A percentile compares a stretch with the other conserved stretches of the same genome.
Conservation (phyloP, 495 filamentous ascomycete species). For the Glonium stellatum region DNA sequence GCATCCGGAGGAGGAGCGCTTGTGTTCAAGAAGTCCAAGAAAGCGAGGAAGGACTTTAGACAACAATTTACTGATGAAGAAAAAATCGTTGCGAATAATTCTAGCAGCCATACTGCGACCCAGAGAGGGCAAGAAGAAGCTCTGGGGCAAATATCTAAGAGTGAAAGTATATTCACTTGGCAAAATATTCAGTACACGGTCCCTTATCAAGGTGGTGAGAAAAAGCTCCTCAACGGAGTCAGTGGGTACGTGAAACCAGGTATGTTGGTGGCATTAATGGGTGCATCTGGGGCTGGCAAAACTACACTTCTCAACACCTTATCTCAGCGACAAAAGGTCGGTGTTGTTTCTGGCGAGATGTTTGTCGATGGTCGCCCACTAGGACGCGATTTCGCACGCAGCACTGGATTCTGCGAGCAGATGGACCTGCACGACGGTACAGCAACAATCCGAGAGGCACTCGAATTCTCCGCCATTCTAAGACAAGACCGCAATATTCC, state of each 20-base stretch:
- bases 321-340: constrained; percentile 13
- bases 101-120: constrained; percentile 35
- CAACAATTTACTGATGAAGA: constrained; percentile 31
- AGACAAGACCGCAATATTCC: constrained; percentile 28
- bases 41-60: no score
- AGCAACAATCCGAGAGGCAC: constrained; percentile 22
- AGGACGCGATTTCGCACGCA: constrained; percentile 19
- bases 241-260: constrained; percentile 27
- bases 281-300: constrained; percentile 27
- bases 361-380: constrained; percentile 13
- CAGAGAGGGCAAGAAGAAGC: no score
- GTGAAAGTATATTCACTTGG: no score
- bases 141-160: no score
- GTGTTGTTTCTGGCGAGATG: constrained; percentile 19
- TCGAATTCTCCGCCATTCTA: constrained; percentile 23
- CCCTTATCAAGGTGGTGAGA: constrained; percentile 2
- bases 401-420: constrained; percentile 25
- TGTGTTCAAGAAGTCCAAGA: no score
- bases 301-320: constrained; percentile 23
- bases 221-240: constrained; percentile 17
- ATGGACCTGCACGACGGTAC: constrained; percentile 25
- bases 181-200: constrained; percentile 17
- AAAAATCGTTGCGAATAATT: not conserved
- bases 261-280: constrained; percentile 26
- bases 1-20: no score